Evolutionary conservation across 495 filamentous ascomycete species (phyloP).

Genomic region (Talaromyces ruber): DNA sequence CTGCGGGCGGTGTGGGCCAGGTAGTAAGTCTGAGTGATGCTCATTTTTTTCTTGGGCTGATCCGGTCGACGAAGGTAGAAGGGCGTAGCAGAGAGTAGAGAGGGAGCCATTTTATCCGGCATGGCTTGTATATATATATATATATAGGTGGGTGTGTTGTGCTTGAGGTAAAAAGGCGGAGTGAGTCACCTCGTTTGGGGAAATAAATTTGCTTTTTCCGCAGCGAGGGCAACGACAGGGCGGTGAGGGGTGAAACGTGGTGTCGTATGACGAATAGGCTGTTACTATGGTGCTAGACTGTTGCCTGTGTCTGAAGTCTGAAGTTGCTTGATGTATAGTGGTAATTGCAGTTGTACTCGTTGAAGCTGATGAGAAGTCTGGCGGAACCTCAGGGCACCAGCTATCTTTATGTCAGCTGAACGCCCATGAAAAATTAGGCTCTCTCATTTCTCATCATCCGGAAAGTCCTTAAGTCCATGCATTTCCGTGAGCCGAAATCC

Average conservation of each 20-base stretch:
- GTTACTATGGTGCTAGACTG: not conserved
- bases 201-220: not conserved
- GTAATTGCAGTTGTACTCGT: not conserved
- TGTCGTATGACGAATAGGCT: not conserved
- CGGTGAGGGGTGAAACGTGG: not conserved
- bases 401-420: not conserved
- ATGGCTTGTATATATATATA: not conserved
- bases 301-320: not conserved
- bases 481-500: not conserved
- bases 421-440: not conserved
- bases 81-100: not conserved
- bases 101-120: not conserved
- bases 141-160: not conserved
- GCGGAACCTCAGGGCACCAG: not conserved
- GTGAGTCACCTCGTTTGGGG: not conserved
- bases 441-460: not conserved
- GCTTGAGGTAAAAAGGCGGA: not conserved
- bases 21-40: slow-evolving; percentile 94
- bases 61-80: slow-evolving; percentile 18
- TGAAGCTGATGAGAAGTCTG: not conserved
- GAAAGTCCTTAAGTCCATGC: not conserved
- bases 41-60: slow-evolving; percentile 62
- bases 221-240: not conserved
- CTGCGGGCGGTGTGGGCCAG: slow-evolving; percentile 90
- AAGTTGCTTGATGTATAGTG: not conserved